Base-by-base conservation (phyloP, 495 filamentous ascomycete genomes). In the Pyrenula aspistea region DNA sequence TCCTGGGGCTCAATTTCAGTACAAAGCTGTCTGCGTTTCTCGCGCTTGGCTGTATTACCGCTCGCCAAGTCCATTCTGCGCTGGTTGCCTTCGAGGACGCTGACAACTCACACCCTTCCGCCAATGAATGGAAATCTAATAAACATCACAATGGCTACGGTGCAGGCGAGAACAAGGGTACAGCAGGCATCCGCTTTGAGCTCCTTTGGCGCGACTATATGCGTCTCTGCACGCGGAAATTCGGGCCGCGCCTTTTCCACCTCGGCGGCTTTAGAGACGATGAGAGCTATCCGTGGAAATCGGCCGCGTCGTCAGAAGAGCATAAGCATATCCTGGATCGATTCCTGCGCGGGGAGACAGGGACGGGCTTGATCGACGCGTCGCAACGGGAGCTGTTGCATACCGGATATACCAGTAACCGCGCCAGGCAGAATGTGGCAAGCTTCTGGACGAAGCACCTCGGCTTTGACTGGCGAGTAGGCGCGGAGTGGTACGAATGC, bases 171-270 rank as follows among this genome's bases (percentile, higher is more conserved):
- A 85, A 80, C 63, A 77, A 80, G 53, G 86, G 86, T n/a, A 86
- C 83, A 0, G 72, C 73, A n/a, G 71, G 67, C 2, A 72, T 89
- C 10, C 79, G 86, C 1, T 84, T 86, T 56, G 83, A 90, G 59
- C 72, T 90, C 0, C 71, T 89, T 0, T 89, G 85, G 84, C 73
- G 85, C 2, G 86, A 89, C 67, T 89, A 89, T 67, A 87, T 89
- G 78, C 73, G 83, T 0, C 76, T 90, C 12, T 83, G 83, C 57
- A 77, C 77, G 23, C 70, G 78, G 2, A 88, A 89, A 61, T 87
- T 84, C 58, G 75, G 76, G 12, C 63, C 68, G 51, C 75, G 75
- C 51, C 68, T 88, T 1, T 89, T 88, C 64, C 67, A 68, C 48
- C 67, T 83, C 2, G 65, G 67, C n/a, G 85, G 85, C 2, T 83